A percentile compares a stretch with the other conserved stretches of the same genome.
Evolutionary conservation across 2,329 filamentous ascomycete genomes (phyloP).

Genomic region (Orbilia quercus): DNA sequence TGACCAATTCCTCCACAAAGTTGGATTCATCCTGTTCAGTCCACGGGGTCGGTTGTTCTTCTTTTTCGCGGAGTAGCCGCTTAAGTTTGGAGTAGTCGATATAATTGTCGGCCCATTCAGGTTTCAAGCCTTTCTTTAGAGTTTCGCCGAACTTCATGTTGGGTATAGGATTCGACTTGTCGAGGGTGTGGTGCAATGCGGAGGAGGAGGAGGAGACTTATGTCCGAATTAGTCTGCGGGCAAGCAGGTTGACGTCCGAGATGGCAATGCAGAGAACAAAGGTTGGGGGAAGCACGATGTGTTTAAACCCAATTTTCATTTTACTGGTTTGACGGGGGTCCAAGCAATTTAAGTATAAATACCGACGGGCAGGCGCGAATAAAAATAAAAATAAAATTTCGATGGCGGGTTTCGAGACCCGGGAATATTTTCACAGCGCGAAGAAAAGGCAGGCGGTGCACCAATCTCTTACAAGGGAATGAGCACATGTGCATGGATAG

Average conservation of each 20-base stretch:
- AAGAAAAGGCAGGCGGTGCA: conserved; percentile 20
- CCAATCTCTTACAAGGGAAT: conserved; percentile 14
- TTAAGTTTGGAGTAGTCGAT: conserved; percentile 97
- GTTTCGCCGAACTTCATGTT: conserved; percentile 93
- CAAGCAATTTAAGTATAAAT: too few species aligned
- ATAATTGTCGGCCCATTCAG: conserved; percentile 91
- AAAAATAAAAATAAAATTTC: too few species aligned
- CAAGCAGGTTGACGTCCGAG: too few species aligned
- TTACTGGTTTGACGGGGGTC: too few species aligned
- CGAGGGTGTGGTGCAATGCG: conserved; percentile 1
- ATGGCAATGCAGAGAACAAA: too few species aligned
- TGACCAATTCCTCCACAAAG: conserved; percentile 95
- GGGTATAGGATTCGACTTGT: too few species aligned
- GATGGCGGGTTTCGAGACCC: conserved; percentile 9
- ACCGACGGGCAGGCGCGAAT: too few species aligned
- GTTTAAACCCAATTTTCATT: too few species aligned
- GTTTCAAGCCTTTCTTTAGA: conserved; percentile 80
- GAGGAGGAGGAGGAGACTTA: background rate
- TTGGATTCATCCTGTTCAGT: conserved; percentile 92
- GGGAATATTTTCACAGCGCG: conserved; percentile 11
- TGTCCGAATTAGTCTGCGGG: too few species aligned
- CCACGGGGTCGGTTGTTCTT: conserved; percentile 70
- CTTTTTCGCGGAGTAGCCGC: conserved; percentile 82
- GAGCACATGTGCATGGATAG: conserved; percentile 30
- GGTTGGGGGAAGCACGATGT: too few species aligned